A percentile compares a stretch with the other conserved stretches of the same genome.
Evolutionary conservation across 371 early-diverging fungal species (phyloP).

Genomic region (Circinella minor): DNA sequence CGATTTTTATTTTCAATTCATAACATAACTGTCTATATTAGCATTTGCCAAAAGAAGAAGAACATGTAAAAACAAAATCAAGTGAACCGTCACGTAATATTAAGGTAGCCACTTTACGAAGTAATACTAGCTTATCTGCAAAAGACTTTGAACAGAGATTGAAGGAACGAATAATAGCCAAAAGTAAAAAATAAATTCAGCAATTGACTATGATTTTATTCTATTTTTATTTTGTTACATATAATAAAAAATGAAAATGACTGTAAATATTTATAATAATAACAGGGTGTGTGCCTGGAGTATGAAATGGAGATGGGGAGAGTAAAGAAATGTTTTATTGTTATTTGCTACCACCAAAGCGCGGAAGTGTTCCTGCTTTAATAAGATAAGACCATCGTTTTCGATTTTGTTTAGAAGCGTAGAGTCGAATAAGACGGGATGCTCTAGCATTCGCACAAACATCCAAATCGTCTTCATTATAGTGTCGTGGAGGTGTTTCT

Average conservation of each 20-base stretch:
- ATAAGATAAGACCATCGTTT: constrained; percentile 30
- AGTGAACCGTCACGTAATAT: not conserved
- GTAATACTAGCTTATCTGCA: not conserved
- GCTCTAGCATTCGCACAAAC: constrained; percentile 20
- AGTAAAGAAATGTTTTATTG: not conserved
- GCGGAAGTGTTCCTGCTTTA: constrained; percentile 18
- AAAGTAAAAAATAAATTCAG: not conserved
- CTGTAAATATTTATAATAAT: not conserved
- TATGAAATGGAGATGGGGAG: no score
- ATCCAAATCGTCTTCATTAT: constrained; percentile 16
- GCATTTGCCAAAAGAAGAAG: no score
- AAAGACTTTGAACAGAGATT: constrained; percentile 3
- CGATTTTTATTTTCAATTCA: no score
- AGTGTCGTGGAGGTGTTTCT: not conserved
- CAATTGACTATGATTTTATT: not conserved
- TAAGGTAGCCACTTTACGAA: not conserved
- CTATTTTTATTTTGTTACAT: not conserved
- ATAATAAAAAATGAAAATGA: not conserved
- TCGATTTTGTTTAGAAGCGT: constrained; percentile 25
- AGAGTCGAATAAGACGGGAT: constrained; percentile 19
- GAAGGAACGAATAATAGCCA: constrained; percentile 2
- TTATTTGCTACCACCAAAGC: constrained; percentile 4
- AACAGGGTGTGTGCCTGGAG: not conserved
- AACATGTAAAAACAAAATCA: no score
- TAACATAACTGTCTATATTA: no score